Evolutionary conservation across 495 filamentous ascomycete species (phyloP), one percentile per base, ranked within the genome.

Genomic region (Hypoxylon fuscum): DNA sequence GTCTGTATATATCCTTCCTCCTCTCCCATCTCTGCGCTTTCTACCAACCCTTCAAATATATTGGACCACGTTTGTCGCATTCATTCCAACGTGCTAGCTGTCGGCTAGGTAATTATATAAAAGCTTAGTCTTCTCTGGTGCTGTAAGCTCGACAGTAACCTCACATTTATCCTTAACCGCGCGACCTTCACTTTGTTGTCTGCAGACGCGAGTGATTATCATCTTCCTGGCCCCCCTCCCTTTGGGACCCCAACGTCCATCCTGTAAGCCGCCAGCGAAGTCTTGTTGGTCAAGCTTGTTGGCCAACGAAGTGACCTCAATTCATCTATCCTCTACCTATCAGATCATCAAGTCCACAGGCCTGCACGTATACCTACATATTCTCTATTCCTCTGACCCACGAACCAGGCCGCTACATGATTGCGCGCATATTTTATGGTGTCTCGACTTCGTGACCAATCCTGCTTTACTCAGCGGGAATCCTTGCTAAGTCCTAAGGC

Each of bases 1-100:
- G 32, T 31, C 45, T 10, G 34, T 66, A 66, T 66, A 66, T 53
- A 66, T 48, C 47, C 58, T 59, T 52, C 53, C 47, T 53, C 52
- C 10, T 25, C 32, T 66, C 52, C 63, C 63, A 22, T 50, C 27
- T 42, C 32, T 47, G 17, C 14, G 20, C 12, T 29, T 22, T 52
- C 27, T 25, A 51, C 34, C 41, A 27, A 43, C 18, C 32, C 17
- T 53, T 40, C n/a, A 37, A 50, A 14, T 34, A 10, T 31, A 49
- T 43, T 42, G 20, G 35, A 27, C 27, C 47, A 57, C 57, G 22
- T 58, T 40, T 44, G 35, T 35, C 25, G 29, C 37, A 21, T 55
- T 37, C 25, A 17, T 52, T 32, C 29, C 15, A 12, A 37, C 40
- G 34, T 4, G 46, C 44, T 31, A 37, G 43, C 18, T 17, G 14